phyloP scores from a whole-genome alignment of 257 asterid genomes.

The Salvia miltiorrhiza region DNA sequence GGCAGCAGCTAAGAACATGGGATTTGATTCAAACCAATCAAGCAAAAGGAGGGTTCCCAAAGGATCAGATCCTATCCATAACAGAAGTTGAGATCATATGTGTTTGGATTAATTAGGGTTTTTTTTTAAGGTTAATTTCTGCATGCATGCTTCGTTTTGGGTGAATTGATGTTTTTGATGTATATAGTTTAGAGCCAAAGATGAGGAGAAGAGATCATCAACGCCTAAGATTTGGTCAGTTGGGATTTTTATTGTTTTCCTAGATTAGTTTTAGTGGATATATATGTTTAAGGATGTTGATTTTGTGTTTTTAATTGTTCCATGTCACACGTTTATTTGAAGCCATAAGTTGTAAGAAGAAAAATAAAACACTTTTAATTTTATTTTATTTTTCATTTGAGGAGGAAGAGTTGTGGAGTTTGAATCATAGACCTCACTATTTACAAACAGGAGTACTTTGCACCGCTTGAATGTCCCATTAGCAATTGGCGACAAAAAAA shows the following conservation, averaged over 20 bases:
- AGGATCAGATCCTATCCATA: slow-evolving; percentile 90
- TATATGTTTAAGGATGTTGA: slow-evolving; percentile 13
- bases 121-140: background rate
- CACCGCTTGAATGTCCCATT: too few relatives aligned
- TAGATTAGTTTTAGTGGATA: slow-evolving; percentile 17
- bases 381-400: too few relatives aligned
- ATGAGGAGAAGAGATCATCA: background rate
- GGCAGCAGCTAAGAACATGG: slow-evolving; percentile 25
- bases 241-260: slow-evolving; percentile 35
- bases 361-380: too few relatives aligned
- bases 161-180: background rate
- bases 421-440: too few relatives aligned
- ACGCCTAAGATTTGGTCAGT: slow-evolving; percentile 10
- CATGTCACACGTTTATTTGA: too few relatives aligned
- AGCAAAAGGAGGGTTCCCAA: slow-evolving; percentile 62
- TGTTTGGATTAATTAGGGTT: background rate
- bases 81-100: slow-evolving; percentile 41
- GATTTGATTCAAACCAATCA: slow-evolving; percentile 36
- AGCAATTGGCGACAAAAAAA: too few relatives aligned
- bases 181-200: too few relatives aligned
- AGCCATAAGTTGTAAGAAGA: too few relatives aligned
- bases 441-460: too few relatives aligned
- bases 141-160: background rate
- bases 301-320: background rate
- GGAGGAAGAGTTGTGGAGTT: too few relatives aligned